A percentile compares a stretch with the other conserved stretches of the same genome.
phyloP scores from a whole-genome alignment of 2,329 filamentous ascomycete genomes.

The Plectosphaerella plurivora region DNA sequence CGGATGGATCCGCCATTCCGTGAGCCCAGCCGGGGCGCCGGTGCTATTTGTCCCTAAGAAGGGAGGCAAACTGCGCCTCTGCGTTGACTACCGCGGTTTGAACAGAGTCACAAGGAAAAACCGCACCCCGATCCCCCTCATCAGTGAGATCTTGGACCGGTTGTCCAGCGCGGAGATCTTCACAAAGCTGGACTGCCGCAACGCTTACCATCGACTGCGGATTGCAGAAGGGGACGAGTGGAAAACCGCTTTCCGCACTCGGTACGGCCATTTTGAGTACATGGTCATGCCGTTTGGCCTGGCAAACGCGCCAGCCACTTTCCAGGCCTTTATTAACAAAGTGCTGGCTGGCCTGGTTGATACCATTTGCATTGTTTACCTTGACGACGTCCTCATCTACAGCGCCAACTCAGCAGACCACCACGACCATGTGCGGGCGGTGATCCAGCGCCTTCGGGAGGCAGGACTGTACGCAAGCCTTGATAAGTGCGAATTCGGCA shows the following conservation, averaged over 20 bases:
- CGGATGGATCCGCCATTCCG: not conserved
- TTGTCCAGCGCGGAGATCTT: slow-evolving; percentile 18
- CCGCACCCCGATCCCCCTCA: slow-evolving; percentile 25
- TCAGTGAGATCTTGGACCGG: slow-evolving; percentile 21
- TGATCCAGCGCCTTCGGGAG: too few relatives aligned
- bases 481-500: not conserved
- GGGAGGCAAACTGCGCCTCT: not conserved
- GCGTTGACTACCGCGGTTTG: not conserved
- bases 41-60: not conserved
- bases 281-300: not conserved
- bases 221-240: slow-evolving; percentile 11
- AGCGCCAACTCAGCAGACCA: not conserved
- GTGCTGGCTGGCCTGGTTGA: not conserved
- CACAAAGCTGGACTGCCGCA: slow-evolving; percentile 26
- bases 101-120: too few relatives aligned
- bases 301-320: not conserved
- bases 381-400: not conserved
- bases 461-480: not conserved
- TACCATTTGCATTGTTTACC: not conserved
- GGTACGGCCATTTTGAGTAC: not conserved
- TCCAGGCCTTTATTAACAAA: too few relatives aligned
- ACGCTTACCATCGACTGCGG: slow-evolving; percentile 9
- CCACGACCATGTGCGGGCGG: not conserved
- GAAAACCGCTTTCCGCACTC: not conserved
- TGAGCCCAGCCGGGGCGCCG: not conserved